A percentile compares a stretch with the other conserved stretches of the same genome.
Conservation (phyloP, 1,139 yeast genomes). For the Saccharomyces hybrid region DNA sequence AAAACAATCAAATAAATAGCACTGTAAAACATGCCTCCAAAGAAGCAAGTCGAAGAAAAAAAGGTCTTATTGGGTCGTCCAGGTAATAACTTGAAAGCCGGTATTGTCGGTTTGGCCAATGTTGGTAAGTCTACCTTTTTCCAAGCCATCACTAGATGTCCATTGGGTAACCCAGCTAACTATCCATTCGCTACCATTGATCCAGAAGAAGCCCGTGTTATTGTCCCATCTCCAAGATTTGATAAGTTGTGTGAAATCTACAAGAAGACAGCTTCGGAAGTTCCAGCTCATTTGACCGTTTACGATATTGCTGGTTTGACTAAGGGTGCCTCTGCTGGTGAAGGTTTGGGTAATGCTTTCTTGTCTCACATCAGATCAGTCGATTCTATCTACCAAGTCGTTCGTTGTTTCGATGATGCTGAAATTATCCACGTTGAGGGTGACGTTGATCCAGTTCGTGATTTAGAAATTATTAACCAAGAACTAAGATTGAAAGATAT, state of each 20-base stretch:
- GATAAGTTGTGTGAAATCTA: slow-evolving; percentile 65
- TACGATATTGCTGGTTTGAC: slow-evolving; percentile 98
- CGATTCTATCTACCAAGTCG: slow-evolving; percentile 96
- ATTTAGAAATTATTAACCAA: slow-evolving; percentile 82
- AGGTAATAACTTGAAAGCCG: slow-evolving; percentile 92
- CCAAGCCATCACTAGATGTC: slow-evolving; percentile 83
- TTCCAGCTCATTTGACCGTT: slow-evolving; percentile 89
- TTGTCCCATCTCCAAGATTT: slow-evolving; percentile 89
- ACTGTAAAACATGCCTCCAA: slow-evolving; percentile 68
- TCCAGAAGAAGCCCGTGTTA: slow-evolving; percentile 97
- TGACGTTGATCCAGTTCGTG: slow-evolving; percentile 94
- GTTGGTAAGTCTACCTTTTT: slow-evolving; percentile 92
- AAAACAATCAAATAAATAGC: not conserved
- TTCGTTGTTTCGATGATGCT: slow-evolving; percentile 96
- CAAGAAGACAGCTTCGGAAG: slow-evolving; percentile 71
- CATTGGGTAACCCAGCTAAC: slow-evolving; percentile 96
- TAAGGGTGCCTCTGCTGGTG: slow-evolving; percentile 96
- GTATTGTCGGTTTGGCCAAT: slow-evolving; percentile 95
- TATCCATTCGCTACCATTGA: slow-evolving; percentile 98
- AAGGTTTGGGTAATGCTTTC: slow-evolving; percentile 97
- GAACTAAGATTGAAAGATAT: slow-evolving; percentile 95
- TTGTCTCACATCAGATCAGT: slow-evolving; percentile 96
- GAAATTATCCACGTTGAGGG: slow-evolving; percentile 97
- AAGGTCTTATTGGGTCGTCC: slow-evolving; percentile 95
- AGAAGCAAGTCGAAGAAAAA: slow-evolving; percentile 84